phyloP scores from a whole-genome alignment of 2,329 filamentous ascomycete genomes.

The Cercospora citrullina region DNA sequence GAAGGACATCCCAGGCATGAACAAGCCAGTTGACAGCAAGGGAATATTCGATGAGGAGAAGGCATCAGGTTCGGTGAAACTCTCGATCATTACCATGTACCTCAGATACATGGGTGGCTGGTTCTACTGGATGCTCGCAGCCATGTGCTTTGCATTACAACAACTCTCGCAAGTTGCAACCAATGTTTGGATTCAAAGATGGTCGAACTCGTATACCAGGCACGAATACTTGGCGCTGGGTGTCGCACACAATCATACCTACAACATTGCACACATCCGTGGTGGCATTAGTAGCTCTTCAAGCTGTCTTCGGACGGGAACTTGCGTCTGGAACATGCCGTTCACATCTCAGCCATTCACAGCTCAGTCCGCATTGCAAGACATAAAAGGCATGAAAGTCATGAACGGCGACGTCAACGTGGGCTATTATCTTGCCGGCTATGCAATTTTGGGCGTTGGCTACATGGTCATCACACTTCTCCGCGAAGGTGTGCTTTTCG shows the following conservation, averaged over 20 bases:
- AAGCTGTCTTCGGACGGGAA: constrained; percentile 52
- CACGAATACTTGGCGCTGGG: constrained; percentile 41
- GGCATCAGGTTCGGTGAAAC: constrained; percentile 82
- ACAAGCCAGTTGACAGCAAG: constrained; percentile 39
- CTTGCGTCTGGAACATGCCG: constrained; percentile 51
- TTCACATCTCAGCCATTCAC: constrained; percentile 25
- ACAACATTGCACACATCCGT: constrained; percentile 46
- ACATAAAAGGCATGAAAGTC: constrained; percentile 26
- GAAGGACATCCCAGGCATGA: constrained; percentile 42
- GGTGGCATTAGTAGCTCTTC: constrained; percentile 46
- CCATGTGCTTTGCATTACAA: constrained; percentile 74
- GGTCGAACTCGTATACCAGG: constrained; percentile 82
- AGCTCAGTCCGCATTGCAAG: constrained; percentile 14
- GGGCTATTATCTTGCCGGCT: constrained; percentile 78
- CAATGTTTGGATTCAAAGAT: constrained; percentile 91
- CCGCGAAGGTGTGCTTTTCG: constrained; percentile 86
- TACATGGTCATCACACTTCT: constrained; percentile 81
- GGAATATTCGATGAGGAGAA: constrained; percentile 71
- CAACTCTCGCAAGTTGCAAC: constrained; percentile 84
- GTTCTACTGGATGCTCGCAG: constrained; percentile 87
- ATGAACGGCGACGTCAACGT: constrained; percentile 61
- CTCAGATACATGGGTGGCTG: constrained; percentile 88
- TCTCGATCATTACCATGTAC: constrained; percentile 82
- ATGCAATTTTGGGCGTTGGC: constrained; percentile 73
- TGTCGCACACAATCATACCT: constrained; percentile 20